Base-by-base conservation (phyloP, 225 moss, liverwort and hornwort species). In the Ulota crispa region DNA sequence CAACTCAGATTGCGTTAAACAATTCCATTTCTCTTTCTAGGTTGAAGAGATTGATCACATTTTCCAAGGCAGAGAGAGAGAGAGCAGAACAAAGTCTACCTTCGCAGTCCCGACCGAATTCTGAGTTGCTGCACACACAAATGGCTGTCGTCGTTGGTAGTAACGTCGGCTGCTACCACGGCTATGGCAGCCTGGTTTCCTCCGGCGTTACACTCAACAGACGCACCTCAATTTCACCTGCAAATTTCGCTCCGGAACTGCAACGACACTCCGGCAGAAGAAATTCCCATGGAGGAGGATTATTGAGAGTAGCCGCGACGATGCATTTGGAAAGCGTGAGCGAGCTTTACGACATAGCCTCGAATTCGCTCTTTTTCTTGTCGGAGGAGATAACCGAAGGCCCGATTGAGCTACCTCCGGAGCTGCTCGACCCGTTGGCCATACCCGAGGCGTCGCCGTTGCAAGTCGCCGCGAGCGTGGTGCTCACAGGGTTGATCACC, bases 331-430 rank as follows among this genome's bases (percentile, higher is more conserved):
- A 69, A 59, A 78, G 54, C 16, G 30, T 41, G 68, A 76, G 55
- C 39, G 82, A 82, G 47, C 34, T 85, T 61, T 71, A 76, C 67
- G 65, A 57, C 62, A 47, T 85, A 62, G 80, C 87, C 9, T 78
- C 80, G 28, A 30, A 59, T 50, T 81, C 80, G 32, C 37, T 90
- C 32, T 90, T 81, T n/a, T 81, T 76, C 16, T 60, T 90, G 47
- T 76, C 90, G 5, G 87, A 90, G 72, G 90, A 88, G 61, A 14
- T 85, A 21, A 56, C 65, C 21, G 91, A 91, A 9, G 91, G 88
- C 50, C 91, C 91, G 15, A 88, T 91, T 64, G 91, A 91, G 80
- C 86, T 91, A 7, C 88, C 91, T 13, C 84, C 86, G 2, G 91
- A 88, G 85, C 77, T 88, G 1, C 63, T 84, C 3, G 86, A 91